A percentile compares a stretch with the other conserved stretches of the same genome.
Conservation (phyloP, 495 filamentous ascomycete genomes). For the Penicillium ucsense region DNA sequence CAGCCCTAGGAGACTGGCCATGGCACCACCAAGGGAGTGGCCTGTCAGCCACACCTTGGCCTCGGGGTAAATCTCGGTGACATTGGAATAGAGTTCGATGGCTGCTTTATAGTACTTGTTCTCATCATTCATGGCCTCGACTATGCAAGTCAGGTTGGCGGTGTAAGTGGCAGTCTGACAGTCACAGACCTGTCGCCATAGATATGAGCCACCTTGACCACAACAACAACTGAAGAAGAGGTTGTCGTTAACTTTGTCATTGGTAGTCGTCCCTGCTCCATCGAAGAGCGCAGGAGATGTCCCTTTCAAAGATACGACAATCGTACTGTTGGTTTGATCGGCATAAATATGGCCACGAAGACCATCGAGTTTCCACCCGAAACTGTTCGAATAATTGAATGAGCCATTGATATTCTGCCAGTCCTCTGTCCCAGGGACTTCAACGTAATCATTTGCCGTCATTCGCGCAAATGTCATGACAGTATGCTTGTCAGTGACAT, state of each 20-base stretch:
- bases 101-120: constrained; percentile 85
- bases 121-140: constrained; percentile 62
- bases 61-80: constrained; percentile 77
- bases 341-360: constrained; percentile 88
- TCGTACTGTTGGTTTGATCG: constrained; percentile 72
- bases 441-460: constrained; percentile 80
- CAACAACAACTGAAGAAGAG: constrained; percentile 97
- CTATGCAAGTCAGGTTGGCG: constrained; percentile 85
- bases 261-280: constrained; percentile 88
- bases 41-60: constrained; percentile 81
- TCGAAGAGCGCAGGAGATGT: constrained; percentile 88
- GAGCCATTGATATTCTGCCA: constrained; percentile 74
- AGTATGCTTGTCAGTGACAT: constrained; percentile 78
- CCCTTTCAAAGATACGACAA: constrained; percentile 88
- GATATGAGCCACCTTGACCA: constrained; percentile 76
- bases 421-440: constrained; percentile 55
- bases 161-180: constrained; percentile 76
- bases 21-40: constrained; percentile 84
- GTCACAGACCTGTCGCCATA: constrained; percentile 86
- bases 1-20: constrained; percentile 74
- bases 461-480: constrained; percentile 77
- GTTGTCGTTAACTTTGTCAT: constrained; percentile 97
- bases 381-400: constrained; percentile 74
- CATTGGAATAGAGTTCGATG: constrained; percentile 81
- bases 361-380: constrained; percentile 87